Percentiles rank a stretch among this genome's conserved stretches.
phyloP scores from a whole-genome alignment of 2,329 filamentous ascomycete species.

The Sporothrix pseudoabietina region DNA sequence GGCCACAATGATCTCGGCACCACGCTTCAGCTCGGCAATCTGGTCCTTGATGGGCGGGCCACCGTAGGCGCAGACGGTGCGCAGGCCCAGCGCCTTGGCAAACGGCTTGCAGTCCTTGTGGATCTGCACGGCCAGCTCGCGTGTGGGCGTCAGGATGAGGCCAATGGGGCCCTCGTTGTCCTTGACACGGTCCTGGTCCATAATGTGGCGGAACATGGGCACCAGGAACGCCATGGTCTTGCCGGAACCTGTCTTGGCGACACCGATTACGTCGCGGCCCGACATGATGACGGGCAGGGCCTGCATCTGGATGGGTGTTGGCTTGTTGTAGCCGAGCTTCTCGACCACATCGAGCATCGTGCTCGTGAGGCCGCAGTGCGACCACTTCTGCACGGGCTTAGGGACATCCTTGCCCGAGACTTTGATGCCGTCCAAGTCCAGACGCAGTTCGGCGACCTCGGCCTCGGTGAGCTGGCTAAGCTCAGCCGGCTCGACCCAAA shows the following conservation, averaged over 20 bases:
- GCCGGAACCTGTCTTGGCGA: constrained; percentile 96
- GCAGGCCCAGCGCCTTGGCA: constrained; percentile 79
- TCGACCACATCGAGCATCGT: constrained; percentile 85
- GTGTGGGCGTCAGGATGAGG: constrained; percentile 89
- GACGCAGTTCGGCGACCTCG: constrained; percentile 76
- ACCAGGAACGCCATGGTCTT: constrained; percentile 95
- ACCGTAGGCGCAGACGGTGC: constrained; percentile 90
- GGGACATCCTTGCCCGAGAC: constrained; percentile 85
- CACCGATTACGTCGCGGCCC: constrained; percentile 90
- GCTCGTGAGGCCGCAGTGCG: constrained; percentile 86
- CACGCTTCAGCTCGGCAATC: constrained; percentile 93
- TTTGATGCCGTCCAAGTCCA: constrained; percentile 94
- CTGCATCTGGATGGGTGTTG: constrained; percentile 93
- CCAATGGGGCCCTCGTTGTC: constrained; percentile 85
- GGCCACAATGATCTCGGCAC: constrained; percentile 91
- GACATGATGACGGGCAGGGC: constrained; percentile 95
- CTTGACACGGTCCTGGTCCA: constrained; percentile 81
- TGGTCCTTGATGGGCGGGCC: constrained; percentile 96
- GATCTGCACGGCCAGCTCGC: constrained; percentile 92
- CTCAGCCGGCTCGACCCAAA: constrained; percentile 89
- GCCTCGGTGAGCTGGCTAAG: constrained; percentile 80
- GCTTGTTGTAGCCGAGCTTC: constrained; percentile 78
- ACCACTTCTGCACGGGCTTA: constrained; percentile 94
- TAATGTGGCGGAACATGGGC: constrained; percentile 97
- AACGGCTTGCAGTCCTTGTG: constrained; percentile 94